Base-by-base conservation (phyloP, 345 rosid species). In the Pseudoturritis turrita region DNA sequence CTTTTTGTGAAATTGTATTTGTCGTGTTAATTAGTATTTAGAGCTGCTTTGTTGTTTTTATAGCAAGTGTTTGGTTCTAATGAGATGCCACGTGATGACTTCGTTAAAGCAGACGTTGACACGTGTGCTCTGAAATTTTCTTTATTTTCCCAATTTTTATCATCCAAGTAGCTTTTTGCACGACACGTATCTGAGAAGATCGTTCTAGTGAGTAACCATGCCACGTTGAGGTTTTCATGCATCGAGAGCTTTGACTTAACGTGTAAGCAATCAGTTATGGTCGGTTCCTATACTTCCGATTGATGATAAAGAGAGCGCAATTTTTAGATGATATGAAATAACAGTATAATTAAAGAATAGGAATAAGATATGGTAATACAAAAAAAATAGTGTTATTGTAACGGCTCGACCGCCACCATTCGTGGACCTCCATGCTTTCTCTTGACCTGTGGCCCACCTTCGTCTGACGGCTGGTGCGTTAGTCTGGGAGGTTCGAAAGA, bases 141-240 rank as follows among this genome's bases (percentile, higher is more conserved):
- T 10, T 33, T 21, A 56, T 26, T 7, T 22, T 12, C 6, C 19
- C 12, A 8, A 46, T 28, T 40, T 39, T 3, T 39, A 7, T 28
- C 10, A 7, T 39, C 5, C 12, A 6, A 37, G 46, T 35, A 11
- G 6, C 58, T 3, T 26, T 26, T 28, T 14, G 41, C 35, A 1
- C 36, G 62, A 72, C 76, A 62, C 76, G 76, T 72, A 62, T 41
- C 25, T 18, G 15, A 62, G 54, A 62, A 53, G 45, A 71, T 59
- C 59, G 29, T 36, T 36, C 8, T 36, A 50, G 12, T 9, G 44
- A 33, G 74, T 17, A 37, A 60, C 60, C 11, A 25, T 62, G 69
- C 76, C 76, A 72, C 62, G 76, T 51, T 33, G 45, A 43, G 19
- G 12, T 29, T 29, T 71, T 21, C 62, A 62, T 71, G 76, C 76